Conservation (phyloP, 1,284 basidiomycete genomes). For the Fistulinella staudtii region DNA sequence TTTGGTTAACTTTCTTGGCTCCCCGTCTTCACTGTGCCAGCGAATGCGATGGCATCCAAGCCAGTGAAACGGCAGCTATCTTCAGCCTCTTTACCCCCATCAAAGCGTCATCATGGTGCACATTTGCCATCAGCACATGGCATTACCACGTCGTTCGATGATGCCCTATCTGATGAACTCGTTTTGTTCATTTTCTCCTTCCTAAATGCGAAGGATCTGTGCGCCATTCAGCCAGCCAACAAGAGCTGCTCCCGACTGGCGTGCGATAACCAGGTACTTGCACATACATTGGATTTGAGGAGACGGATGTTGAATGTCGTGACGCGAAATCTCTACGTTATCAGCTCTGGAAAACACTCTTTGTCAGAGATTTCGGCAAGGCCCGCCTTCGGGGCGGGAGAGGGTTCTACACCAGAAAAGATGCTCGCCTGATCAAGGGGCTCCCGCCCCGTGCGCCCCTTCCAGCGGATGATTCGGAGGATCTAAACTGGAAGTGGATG, state of each 20-base stretch:
- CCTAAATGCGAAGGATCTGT: slow-evolving; percentile 64
- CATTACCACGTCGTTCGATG: slow-evolving; percentile 45
- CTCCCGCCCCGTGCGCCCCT: slow-evolving; percentile 50
- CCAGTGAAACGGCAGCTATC: slow-evolving; percentile 47
- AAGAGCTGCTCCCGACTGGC: slow-evolving; percentile 65
- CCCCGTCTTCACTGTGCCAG: too few species aligned
- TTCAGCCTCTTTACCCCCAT: slow-evolving; percentile 46
- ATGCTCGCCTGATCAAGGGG: slow-evolving; percentile 55
- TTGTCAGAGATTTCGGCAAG: slow-evolving; percentile 60
- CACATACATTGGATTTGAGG: slow-evolving; percentile 5
- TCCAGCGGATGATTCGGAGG: slow-evolving; percentile 23
- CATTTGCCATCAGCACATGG: slow-evolving; percentile 7
- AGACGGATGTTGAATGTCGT: slow-evolving; percentile 14
- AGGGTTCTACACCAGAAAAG: slow-evolving; percentile 52
- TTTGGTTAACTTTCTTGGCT: too few species aligned
- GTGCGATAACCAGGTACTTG: slow-evolving; percentile 49
- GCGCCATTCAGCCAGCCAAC: slow-evolving; percentile 57
- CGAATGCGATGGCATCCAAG: slow-evolving; percentile 43
- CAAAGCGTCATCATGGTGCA: slow-evolving; percentile 50
- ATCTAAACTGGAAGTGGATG: slow-evolving; percentile 77
- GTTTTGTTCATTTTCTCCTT: slow-evolving; percentile 69
- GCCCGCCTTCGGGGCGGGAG: slow-evolving; percentile 60
- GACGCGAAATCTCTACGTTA: slow-evolving; percentile 9
- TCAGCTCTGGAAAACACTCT: slow-evolving; percentile 57
- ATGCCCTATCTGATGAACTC: slow-evolving; percentile 68